Base-by-base conservation (phyloP, 2,329 filamentous ascomycete species). In the Clathrospora elynae region DNA sequence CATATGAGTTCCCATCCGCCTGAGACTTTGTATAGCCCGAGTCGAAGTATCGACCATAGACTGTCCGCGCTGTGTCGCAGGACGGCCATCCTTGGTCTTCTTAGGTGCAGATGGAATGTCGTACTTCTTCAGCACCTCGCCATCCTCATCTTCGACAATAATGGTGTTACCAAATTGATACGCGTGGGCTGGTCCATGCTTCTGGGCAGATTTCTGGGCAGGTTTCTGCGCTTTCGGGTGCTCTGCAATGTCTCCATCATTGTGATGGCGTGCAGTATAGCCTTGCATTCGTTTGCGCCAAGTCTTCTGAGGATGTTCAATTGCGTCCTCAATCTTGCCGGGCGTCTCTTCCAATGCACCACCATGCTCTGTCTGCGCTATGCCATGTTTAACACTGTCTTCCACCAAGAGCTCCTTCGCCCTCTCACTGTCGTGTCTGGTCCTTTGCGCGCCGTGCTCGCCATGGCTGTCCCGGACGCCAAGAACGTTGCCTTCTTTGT, bases 81-180 rank as follows among this genome's bases (percentile, higher is more conserved):
- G 64, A 14, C 63, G 66, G 14, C 42, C 35, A 14, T 48, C 40
- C 32, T 58, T 52, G 7, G 56, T 53, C 25, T 55, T 56, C 49
- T 67, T 81, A 17, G 62, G 55, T 4, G 80, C 70, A 0, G 78
- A 73, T 1, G 86, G 85, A 18, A 92, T 79, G 51, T 91, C 85
- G 63, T 90, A 91, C 42, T 88, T 85, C 73, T 91, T 91, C 65
- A 95, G 81, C 20, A 95, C 89, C 66, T 95, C 89, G 29, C 88
- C 88, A 57, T 91, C 85, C 67, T 88, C 86, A 50, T 95, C 88
- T 71, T 95, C 88, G 11, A 95, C 87, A 64, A 95, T 92, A 53
- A 95, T 89, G 74, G 88, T 91, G 64, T 89, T 91, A 51, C 89
- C 89, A 61, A 90, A 92, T 55, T 91, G 88, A 64, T 91, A 95